A percentile compares a stretch with the other conserved stretches of the same genome.
These are phyloP conservation scores for Haberlea rhodopensis DNA, from an alignment of 257 asterid species.

Conservation along the genomic window DNA sequence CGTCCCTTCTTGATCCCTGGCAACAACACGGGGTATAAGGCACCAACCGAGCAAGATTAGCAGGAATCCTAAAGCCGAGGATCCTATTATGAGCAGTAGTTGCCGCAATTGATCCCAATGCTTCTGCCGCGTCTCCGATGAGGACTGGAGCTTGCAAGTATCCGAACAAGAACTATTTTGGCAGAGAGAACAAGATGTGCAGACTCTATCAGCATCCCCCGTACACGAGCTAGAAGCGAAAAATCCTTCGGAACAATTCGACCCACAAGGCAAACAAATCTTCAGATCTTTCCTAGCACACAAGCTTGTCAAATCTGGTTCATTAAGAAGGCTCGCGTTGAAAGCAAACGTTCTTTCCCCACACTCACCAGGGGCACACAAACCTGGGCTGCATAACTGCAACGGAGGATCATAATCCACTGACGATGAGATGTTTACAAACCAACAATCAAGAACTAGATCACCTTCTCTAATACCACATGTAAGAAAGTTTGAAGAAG, in stretches of 20 bases:
- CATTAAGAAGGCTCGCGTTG: conserved; percentile 83
- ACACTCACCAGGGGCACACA: conserved; percentile 61
- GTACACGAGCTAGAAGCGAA: conserved; percentile 77
- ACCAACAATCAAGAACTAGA: conserved; percentile 91
- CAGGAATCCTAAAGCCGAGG: conserved; percentile 47
- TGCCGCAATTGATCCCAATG: conserved; percentile 43
- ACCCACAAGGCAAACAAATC: conserved; percentile 84
- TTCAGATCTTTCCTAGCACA: conserved; percentile 70
- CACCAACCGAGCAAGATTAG: conserved; percentile 60
- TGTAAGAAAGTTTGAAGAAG: conserved; percentile 62
- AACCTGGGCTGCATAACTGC: conserved; percentile 91
- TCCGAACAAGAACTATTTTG: conserved; percentile 79
- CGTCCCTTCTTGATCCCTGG: conserved; percentile 33
- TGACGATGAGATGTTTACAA: conserved; percentile 36
- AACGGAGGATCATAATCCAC: conserved; percentile 71
- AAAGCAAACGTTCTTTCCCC: conserved; percentile 66
- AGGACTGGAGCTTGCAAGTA: conserved; percentile 51
- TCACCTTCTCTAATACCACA: conserved; percentile 87
- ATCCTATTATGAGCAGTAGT: conserved; percentile 50
- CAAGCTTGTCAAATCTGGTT: conserved; percentile 78
- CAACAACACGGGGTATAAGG: conserved; percentile 41
- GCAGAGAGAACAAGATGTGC: conserved; percentile 91
- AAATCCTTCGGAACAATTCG: conserved; percentile 67
- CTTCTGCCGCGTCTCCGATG: conserved; percentile 31
- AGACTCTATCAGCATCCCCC: conserved; percentile 63